Evolutionary conservation across 306 rosid species (phyloP), one percentile per base, ranked within the genome.

Genomic region (Cotoneaster glaucophyllus): DNA sequence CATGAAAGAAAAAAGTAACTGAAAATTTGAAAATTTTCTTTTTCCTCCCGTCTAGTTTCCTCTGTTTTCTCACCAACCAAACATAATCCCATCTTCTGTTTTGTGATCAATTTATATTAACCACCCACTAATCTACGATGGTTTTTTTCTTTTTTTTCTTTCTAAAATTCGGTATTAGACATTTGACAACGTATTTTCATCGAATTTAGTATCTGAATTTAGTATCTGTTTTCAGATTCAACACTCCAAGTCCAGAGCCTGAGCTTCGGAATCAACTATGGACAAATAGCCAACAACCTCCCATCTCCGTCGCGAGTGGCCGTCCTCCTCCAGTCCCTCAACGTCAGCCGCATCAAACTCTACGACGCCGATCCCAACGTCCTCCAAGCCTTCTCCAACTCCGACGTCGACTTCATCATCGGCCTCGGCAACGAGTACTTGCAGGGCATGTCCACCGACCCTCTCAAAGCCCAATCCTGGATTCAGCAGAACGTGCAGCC

Each of bases 331-430:
- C 78, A 77, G 48, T 82, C 91, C 10, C 82, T 91, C 53, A 93
- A 88, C 64, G 83, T 91, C 29, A 90, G 80, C 12, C 85, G 90
- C 76, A 87, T 93, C 44, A 93, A 93, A 78, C 90, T 93, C 74
- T 93, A 93, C 78, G 98, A 93, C 58, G 93, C 97, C 25, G 98
- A 93, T 70, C 96, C 98, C 9, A 87, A 88, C 63, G 98, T 93
- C 37, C 91, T 93, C 4, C 45, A 5, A 1, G 91, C 97, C 71
- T 93, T 93, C 82, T 72, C 98, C 9, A 52, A 85, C 32, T 79
- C 96, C 18, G 63, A 84, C 34, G 93, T 91, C 0, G 90, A 92
- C 4, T 91, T 93, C 77, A 83, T 88, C 26, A 70, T 93, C 67
- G 97, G 94, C 24, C 83, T 93, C 69, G 93, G 93, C 32, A 93